phyloP scores from a whole-genome alignment of 768 basidiomycete species.

The Candolleomyces eurysporus region DNA sequence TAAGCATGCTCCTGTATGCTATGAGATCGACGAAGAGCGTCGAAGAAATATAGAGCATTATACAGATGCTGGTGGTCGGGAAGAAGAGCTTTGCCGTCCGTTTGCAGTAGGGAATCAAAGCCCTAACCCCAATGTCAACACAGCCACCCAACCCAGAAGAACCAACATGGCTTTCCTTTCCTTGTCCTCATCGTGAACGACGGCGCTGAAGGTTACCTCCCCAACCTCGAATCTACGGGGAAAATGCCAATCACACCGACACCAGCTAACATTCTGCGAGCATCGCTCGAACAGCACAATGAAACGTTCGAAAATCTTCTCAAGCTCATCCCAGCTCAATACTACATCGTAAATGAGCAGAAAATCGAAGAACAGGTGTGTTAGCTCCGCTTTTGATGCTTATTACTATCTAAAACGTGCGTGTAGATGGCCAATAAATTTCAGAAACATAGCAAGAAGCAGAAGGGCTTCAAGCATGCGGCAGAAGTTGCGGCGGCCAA shows the following conservation, averaged over 20 bases:
- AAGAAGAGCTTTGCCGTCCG: too few species aligned
- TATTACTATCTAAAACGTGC: neutral
- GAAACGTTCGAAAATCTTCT: constrained; percentile 81
- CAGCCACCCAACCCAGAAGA: too few species aligned
- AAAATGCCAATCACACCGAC: constrained; percentile 43
- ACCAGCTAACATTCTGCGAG: constrained; percentile 42
- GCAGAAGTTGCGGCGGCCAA: constrained; percentile 88
- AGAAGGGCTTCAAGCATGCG: constrained; percentile 79
- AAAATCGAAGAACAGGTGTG: constrained; percentile 65
- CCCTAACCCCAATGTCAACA: too few species aligned
- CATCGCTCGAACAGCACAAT: constrained; percentile 82
- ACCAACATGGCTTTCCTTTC: neutral
- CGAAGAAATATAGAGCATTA: too few species aligned
- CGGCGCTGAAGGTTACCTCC: too few species aligned
- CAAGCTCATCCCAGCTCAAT: constrained; percentile 84
- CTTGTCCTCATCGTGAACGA: neutral
- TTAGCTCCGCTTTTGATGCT: neutral
- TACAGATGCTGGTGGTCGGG: too few species aligned
- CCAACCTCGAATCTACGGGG: neutral
- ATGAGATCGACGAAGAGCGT: too few species aligned
- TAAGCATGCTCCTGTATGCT: too few species aligned
- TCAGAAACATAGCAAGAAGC: constrained; percentile 86
- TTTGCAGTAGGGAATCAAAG: too few species aligned
- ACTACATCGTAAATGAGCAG: constrained; percentile 69
- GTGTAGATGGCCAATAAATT: constrained; percentile 60